Conservation (phyloP, 2,329 filamentous ascomycete genomes). For the Paecilomyces formosus region DNA sequence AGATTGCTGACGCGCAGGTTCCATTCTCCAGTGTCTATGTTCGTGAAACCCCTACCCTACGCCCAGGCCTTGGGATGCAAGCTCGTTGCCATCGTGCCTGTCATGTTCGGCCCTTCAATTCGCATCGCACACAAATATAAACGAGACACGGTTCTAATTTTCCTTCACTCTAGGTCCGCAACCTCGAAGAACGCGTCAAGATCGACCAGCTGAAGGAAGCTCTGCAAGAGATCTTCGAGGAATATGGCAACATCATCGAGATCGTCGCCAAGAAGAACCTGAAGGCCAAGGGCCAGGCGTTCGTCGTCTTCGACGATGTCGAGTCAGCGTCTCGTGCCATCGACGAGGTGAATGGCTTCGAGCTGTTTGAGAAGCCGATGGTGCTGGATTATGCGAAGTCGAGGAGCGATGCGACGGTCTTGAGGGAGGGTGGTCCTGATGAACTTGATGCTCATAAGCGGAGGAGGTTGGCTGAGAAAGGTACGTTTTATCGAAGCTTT, state of each 20-base stretch:
- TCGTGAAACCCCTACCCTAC: constrained; percentile 11
- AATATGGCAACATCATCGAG: constrained; percentile 80
- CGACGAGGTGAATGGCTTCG: constrained; percentile 85
- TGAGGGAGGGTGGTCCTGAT: constrained; percentile 64
- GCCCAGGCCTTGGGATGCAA: background rate
- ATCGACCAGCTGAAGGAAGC: constrained; percentile 66
- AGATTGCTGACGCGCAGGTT: constrained; percentile 10
- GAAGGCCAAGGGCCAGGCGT: constrained; percentile 90
- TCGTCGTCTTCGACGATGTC: constrained; percentile 80
- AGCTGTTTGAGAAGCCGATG: constrained; percentile 88
- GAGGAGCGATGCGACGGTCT: constrained; percentile 79
- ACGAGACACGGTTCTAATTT: background rate
- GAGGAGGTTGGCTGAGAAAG: constrained; percentile 79
- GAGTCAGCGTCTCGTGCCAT: constrained; percentile 75
- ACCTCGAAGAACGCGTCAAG: constrained; percentile 89
- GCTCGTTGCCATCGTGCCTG: too few species aligned
- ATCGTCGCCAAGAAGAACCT: constrained; percentile 84
- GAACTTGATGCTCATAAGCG: constrained; percentile 83
- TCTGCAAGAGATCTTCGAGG: constrained; percentile 70
- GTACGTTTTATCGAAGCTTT: constrained; percentile 39
- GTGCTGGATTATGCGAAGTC: constrained; percentile 73
- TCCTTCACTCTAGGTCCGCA: constrained; percentile 49
- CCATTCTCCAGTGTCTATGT: constrained; percentile 32
- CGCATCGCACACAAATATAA: background rate
- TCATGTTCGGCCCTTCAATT: too few species aligned